A percentile compares a stretch with the other conserved stretches of the same genome.
Conservation (phyloP, 2,329 filamentous ascomycete genomes). For the Trichoderma sp. region DNA sequence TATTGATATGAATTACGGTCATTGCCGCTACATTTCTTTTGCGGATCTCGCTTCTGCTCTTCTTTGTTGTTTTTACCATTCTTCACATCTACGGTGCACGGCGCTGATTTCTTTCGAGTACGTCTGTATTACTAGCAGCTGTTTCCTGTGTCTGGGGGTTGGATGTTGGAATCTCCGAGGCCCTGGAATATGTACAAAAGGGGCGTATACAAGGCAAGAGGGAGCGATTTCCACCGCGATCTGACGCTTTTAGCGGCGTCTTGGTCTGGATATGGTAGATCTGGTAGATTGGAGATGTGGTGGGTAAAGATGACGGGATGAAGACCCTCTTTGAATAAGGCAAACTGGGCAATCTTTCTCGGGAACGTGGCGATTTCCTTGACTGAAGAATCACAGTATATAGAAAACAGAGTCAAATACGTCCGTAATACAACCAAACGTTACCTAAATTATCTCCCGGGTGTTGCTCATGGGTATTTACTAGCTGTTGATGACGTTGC, state of each 20-base stretch:
- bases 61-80: not conserved
- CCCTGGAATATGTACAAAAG: not conserved
- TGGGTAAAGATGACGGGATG: not conserved
- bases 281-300: not conserved
- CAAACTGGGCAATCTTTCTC: slow-evolving; percentile 12
- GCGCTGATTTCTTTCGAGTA: slow-evolving; percentile 16
- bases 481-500: not conserved
- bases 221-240: slow-evolving; percentile 18
- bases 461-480: not conserved
- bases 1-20: slow-evolving; percentile 28
- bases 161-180: slow-evolving; percentile 1
- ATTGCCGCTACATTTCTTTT: slow-evolving; percentile 16
- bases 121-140: slow-evolving; percentile 1
- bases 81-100: slow-evolving; percentile 1
- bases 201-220: slow-evolving; percentile 13
- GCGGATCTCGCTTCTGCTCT: not conserved
- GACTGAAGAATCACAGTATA: not conserved
- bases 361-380: not conserved
- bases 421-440: slow-evolving; percentile 7
- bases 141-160: slow-evolving; percentile 9
- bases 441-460: not conserved
- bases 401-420: slow-evolving; percentile 16
- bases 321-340: not conserved
- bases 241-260: slow-evolving; percentile 16
- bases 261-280: slow-evolving; percentile 6